phyloP scores from a whole-genome alignment of 148 eudicot genomes.

The Rhododendron kiyosumense region DNA sequence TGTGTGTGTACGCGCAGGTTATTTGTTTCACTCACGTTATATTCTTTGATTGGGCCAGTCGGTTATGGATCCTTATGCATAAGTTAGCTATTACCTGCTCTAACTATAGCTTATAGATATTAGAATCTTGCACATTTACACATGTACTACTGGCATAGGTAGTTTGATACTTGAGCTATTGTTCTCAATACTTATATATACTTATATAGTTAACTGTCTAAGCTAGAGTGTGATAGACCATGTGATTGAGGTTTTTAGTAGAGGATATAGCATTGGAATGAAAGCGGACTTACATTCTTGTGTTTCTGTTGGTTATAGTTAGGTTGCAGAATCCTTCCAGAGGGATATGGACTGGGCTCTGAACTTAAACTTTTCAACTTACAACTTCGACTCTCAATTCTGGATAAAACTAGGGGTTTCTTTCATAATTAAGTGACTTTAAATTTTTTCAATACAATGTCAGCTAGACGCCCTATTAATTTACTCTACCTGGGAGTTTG shows the following conservation, averaged over 20 bases:
- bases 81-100: not conserved
- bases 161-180: not conserved
- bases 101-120: not conserved
- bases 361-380: not conserved
- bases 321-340: not conserved
- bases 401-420: not conserved
- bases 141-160: not conserved
- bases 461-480: not conserved
- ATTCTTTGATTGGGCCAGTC: not conserved
- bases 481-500: not conserved
- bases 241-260: not conserved
- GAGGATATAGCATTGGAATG: not conserved
- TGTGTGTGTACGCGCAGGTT: not conserved
- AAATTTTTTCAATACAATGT: not conserved
- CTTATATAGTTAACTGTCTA: not conserved
- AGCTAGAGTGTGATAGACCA: not conserved
- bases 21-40: not conserved
- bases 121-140: not conserved
- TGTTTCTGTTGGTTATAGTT: not conserved
- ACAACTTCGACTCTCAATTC: not conserved
- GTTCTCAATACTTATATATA: not conserved
- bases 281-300: not conserved
- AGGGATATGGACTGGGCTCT: not conserved
- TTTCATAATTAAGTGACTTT: not conserved
- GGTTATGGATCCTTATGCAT: not conserved